Base-by-base conservation (phyloP, 257 asterid genomes). In the Paulownia fortunei region DNA sequence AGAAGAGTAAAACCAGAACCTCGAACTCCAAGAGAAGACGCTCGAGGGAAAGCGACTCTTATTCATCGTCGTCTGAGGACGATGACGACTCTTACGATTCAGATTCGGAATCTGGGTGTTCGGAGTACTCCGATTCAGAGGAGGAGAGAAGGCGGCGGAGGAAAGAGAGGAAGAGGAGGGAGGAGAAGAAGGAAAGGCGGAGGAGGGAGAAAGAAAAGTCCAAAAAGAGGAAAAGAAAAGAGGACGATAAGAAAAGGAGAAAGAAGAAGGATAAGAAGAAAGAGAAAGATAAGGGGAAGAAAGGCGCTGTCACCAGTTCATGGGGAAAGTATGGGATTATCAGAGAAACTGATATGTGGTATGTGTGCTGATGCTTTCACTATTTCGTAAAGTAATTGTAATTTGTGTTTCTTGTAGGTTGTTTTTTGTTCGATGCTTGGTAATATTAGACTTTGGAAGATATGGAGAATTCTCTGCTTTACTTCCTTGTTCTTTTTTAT, bases 281-380 rank as follows among this genome's bases (percentile, higher is more conserved):
- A 32, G 80, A 82, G 26, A 84, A 84, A 30, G 91, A 93, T 15
- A 88, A 80, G 79, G 96, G 89, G 59, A 89, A 92, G 87, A 88
- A 76, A 72, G 91, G 94, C 2, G 98, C 98, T 12, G 99, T 95
- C 71, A 95, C 98, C 15, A 82, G 87, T 84, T 88, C 85, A 6
- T 95, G 99, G 99, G 99, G 99, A 0, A 95, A 93, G 82, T 93
- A 89, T 67, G 99, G 99, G 41, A 93, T 93, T 36, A 95, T 93
- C 85, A 86, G 89, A 82, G 99, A 95, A 79, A 92, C 99, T 85
- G 99, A 95, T 87, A 91, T 95, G 99, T 93, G 99, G 99, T 95
- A 87, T 46, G 86, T 52, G 56, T 54, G 18, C 62, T 64, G 44
- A 19, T 73, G 23, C 39, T 39, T 69, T 74, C 65, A 4, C 62